phyloP scores from a whole-genome alignment of 768 basidiomycete genomes.

The Tylopilus subfusipes region DNA sequence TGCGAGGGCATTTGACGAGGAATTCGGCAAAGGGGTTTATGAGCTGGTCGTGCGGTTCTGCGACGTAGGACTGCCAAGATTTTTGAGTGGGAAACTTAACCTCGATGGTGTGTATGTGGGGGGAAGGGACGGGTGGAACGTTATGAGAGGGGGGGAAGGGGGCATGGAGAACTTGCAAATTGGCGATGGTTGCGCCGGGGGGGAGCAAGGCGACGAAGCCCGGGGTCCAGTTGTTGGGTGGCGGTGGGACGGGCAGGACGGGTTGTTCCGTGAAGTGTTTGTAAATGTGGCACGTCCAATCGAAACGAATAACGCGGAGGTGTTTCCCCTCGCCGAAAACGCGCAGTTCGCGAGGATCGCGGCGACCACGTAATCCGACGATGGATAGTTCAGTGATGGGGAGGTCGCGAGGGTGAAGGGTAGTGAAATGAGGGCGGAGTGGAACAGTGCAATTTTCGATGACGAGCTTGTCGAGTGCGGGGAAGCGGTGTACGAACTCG shows the following conservation, averaged over 20 bases:
- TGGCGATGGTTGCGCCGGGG: slow-evolving; percentile 1
- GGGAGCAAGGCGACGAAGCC: slow-evolving; percentile 10
- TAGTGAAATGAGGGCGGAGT: slow-evolving; percentile 14
- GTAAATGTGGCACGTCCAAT: slow-evolving; percentile 41
- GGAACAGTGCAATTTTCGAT: slow-evolving; percentile 40
- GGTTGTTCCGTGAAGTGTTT: slow-evolving; percentile 20
- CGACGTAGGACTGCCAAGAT: slow-evolving; percentile 26
- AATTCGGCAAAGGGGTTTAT: slow-evolving; percentile 27
- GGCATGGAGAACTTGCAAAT: slow-evolving; percentile 12
- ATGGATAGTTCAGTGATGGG: slow-evolving; percentile 44
- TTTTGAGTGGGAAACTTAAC: slow-evolving; percentile 31
- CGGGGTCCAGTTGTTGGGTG: slow-evolving; percentile 13
- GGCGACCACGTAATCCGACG: slow-evolving; percentile 32
- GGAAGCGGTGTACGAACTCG: slow-evolving; percentile 35
- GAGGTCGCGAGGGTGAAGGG: slow-evolving; percentile 32
- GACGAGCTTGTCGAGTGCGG: slow-evolving; percentile 35
- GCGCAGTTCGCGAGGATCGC: slow-evolving; percentile 24
- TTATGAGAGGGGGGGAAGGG: slow-evolving; percentile 5
- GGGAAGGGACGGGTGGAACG: slow-evolving; percentile 19
- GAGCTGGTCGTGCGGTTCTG: slow-evolving; percentile 28
- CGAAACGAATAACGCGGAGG: slow-evolving; percentile 42
- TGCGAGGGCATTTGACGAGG: slow-evolving; percentile 21
- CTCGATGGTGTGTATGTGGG: slow-evolving; percentile 29
- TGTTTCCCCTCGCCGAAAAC: slow-evolving; percentile 36
- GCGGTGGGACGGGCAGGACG: not conserved